Evolutionary conservation across 805 yeast genomes (phyloP).

Genomic region (Yarrowia bubula): DNA sequence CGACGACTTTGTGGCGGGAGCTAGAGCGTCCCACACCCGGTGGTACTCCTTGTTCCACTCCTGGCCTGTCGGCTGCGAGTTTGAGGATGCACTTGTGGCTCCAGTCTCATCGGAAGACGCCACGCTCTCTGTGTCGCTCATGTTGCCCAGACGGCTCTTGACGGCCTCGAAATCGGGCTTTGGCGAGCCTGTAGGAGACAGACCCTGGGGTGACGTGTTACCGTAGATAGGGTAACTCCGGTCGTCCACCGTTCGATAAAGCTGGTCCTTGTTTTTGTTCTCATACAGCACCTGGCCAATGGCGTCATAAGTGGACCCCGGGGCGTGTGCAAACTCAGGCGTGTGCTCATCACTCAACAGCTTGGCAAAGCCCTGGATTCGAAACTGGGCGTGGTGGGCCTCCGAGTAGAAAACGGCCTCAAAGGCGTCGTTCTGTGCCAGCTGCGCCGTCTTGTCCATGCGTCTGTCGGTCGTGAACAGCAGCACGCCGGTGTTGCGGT

Average conservation of each 20-base stretch:
- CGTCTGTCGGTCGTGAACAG: slow-evolving; percentile 72
- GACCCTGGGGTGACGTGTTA: background rate
- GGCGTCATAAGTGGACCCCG: slow-evolving; percentile 28
- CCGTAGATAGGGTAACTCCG: slow-evolving; percentile 20
- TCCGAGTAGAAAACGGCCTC: slow-evolving; percentile 78
- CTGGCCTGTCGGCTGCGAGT: slow-evolving; percentile 49
- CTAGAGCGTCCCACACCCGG: slow-evolving; percentile 61
- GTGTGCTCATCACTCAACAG: slow-evolving; percentile 40
- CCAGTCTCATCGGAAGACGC: slow-evolving; percentile 12
- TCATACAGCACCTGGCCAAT: slow-evolving; percentile 26
- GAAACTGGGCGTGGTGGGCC: slow-evolving; percentile 60
- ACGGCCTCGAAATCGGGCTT: slow-evolving; percentile 20
- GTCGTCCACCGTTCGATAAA: slow-evolving; percentile 20
- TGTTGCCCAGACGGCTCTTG: slow-evolving; percentile 22
- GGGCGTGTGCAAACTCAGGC: slow-evolving; percentile 30
- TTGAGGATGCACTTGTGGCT: slow-evolving; percentile 3
- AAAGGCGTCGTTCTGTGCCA: slow-evolving; percentile 48
- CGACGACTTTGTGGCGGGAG: slow-evolving; percentile 58
- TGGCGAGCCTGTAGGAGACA: slow-evolving; percentile 17
- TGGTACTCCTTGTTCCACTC: slow-evolving; percentile 69
- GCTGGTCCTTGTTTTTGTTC: slow-evolving; percentile 25
- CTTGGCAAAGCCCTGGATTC: slow-evolving; percentile 67
- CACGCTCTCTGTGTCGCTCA: slow-evolving; percentile 18
- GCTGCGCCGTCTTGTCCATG: slow-evolving; percentile 58
- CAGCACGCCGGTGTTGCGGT: slow-evolving; percentile 62